Evolutionary conservation across 2,329 filamentous ascomycete species (phyloP).

Genomic region (Xylariomycetidae sp.): DNA sequence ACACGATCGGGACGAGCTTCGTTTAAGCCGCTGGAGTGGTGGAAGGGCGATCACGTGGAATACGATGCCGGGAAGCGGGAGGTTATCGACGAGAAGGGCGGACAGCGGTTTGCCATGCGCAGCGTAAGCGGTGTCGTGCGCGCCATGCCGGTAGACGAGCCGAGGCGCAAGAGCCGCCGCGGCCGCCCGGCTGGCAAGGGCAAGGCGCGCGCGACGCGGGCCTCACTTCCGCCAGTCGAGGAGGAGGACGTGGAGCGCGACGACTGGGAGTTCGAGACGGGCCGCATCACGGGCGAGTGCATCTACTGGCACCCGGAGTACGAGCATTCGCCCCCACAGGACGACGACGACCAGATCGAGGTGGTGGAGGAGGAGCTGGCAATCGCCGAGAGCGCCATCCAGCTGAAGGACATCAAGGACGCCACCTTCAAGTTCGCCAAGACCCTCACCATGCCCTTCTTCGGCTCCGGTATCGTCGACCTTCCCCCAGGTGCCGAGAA

Average conservation of each 20-base stretch:
- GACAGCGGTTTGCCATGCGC: conserved; percentile 52
- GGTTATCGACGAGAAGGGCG: conserved; percentile 33
- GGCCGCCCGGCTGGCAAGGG: conserved; percentile 14
- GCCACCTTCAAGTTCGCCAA: conserved; percentile 85
- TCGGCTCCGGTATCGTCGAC: conserved; percentile 86
- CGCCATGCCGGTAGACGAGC: conserved; percentile 52
- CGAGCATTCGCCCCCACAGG: conserved; percentile 45
- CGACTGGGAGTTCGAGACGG: conserved; percentile 65
- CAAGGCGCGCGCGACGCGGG: conserved; percentile 7
- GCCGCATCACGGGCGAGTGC: conserved; percentile 57
- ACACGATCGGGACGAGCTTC: conserved; percentile 75
- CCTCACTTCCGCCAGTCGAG: conserved; percentile 24
- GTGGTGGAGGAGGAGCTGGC: conserved; percentile 51
- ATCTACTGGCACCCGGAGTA: conserved; percentile 57
- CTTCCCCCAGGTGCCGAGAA: conserved; percentile 79
- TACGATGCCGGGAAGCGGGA: conserved; percentile 56
- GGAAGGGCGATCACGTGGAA: conserved; percentile 76
- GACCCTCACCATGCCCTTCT: conserved; percentile 75
- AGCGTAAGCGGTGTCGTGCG: conserved; percentile 74
- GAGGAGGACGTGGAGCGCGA: conserved; percentile 54
- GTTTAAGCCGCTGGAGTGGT: conserved; percentile 73
- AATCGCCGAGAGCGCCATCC: conserved; percentile 48
- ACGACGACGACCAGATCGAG: conserved; percentile 51
- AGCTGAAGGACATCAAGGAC: conserved; percentile 52
- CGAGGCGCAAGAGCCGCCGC: conserved; percentile 19